These are phyloP conservation scores for Albifimbria verrucaria DNA, from an alignment of 2,329 filamentous ascomycete genomes.

Conservation along the genomic window DNA sequence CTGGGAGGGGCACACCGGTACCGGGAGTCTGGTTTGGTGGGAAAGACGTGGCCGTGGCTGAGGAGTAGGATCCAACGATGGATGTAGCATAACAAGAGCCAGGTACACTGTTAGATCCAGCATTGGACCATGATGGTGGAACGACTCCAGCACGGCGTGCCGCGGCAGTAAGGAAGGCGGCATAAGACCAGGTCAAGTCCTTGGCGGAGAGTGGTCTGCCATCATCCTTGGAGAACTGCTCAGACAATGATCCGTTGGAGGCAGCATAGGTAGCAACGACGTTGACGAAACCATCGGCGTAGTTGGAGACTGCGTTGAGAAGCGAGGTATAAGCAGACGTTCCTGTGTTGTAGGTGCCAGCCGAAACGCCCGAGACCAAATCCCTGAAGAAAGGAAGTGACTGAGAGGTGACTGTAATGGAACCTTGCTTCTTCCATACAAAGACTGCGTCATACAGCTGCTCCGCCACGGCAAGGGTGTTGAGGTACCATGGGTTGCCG, in stretches of 20 bases:
- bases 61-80: slow-evolving; percentile 47
- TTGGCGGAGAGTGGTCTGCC: slow-evolving; percentile 58
- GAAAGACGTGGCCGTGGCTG: slow-evolving; percentile 45
- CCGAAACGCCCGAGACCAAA: slow-evolving; percentile 52
- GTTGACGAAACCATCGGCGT: slow-evolving; percentile 59
- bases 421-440: slow-evolving; percentile 63
- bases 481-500: slow-evolving; percentile 80
- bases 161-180: slow-evolving; percentile 63
- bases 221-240: slow-evolving; percentile 59
- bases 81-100: slow-evolving; percentile 44
- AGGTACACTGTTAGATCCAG: slow-evolving; percentile 45
- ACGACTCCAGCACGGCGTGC: slow-evolving; percentile 53
- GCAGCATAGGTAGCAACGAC: slow-evolving; percentile 62
- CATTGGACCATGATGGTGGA: slow-evolving; percentile 54
- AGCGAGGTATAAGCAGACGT: slow-evolving; percentile 51
- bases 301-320: slow-evolving; percentile 52
- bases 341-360: slow-evolving; percentile 58
- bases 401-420: slow-evolving; percentile 59
- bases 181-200: slow-evolving; percentile 73
- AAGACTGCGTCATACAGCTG: slow-evolving; percentile 74
- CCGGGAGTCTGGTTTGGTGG: slow-evolving; percentile 45
- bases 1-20: slow-evolving; percentile 22
- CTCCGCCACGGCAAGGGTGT: slow-evolving; percentile 74
- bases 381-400: slow-evolving; percentile 72
- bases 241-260: slow-evolving; percentile 60